Evolutionary conservation across 2,329 filamentous ascomycete genomes (phyloP).

Genomic region (Xylariaceae sp.): DNA sequence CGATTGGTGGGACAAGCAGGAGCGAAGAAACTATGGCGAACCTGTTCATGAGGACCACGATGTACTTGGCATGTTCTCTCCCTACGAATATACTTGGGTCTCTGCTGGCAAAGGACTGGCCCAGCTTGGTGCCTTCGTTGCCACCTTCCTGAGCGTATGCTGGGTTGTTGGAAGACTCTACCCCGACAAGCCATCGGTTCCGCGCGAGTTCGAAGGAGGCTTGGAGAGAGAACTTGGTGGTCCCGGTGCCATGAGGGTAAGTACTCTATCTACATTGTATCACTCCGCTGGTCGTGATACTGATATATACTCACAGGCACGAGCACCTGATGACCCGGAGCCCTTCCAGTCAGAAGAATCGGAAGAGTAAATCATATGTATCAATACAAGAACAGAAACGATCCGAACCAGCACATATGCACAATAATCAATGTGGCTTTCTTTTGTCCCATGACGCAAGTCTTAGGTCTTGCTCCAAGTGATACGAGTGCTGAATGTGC

Average conservation of each 20-base stretch:
- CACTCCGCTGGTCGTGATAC: neutral
- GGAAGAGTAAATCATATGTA: slow-evolving; percentile 19
- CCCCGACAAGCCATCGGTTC: slow-evolving; percentile 66
- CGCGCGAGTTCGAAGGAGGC: slow-evolving; percentile 68
- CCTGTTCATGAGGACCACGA: slow-evolving; percentile 97
- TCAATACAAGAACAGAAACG: slow-evolving; percentile 5
- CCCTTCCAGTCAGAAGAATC: slow-evolving; percentile 35
- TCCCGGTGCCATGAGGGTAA: slow-evolving; percentile 59
- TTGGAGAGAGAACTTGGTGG: slow-evolving; percentile 74
- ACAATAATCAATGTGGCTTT: no score
- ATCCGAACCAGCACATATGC: no score
- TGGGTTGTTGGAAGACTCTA: slow-evolving; percentile 66
- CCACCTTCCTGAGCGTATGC: slow-evolving; percentile 57
- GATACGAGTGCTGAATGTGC: no score
- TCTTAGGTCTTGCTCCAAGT: no score
- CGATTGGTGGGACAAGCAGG: slow-evolving; percentile 97
- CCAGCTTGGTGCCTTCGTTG: slow-evolving; percentile 66
- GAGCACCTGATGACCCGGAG: slow-evolving; percentile 50
- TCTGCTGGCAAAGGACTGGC: slow-evolving; percentile 65
- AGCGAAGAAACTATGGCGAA: slow-evolving; percentile 94
- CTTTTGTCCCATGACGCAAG: no score
- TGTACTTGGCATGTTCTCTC: slow-evolving; percentile 81
- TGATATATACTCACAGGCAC: slow-evolving; percentile 37
- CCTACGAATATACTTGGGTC: slow-evolving; percentile 82
- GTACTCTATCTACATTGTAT: slow-evolving; percentile 32